phyloP scores from a whole-genome alignment of 2,329 filamentous ascomycete genomes.

The Cladosporium sp. region DNA sequence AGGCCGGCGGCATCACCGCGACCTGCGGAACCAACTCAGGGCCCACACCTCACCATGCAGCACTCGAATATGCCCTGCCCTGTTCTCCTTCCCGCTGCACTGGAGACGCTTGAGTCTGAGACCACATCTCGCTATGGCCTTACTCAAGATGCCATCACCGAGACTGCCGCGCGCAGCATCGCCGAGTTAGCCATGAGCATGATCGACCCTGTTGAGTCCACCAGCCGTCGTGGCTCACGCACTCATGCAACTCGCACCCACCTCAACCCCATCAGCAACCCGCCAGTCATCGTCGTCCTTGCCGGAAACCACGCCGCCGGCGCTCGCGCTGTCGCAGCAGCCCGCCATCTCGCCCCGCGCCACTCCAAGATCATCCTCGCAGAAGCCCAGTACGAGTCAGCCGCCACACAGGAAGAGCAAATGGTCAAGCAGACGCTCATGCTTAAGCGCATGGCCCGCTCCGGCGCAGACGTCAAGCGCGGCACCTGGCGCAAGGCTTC shows the following conservation, averaged over 20 bases:
- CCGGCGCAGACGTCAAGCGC: conserved; percentile 55
- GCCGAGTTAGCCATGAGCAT: conserved; percentile 66
- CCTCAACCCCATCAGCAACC: conserved; percentile 53
- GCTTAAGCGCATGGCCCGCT: conserved; percentile 64
- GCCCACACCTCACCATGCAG: conserved; percentile 46
- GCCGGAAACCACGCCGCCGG: conserved; percentile 93
- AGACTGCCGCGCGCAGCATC: conserved; percentile 83
- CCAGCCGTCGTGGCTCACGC: conserved; percentile 22
- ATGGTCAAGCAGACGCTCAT: conserved; percentile 76
- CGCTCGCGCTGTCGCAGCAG: conserved; percentile 75
- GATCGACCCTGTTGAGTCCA: conserved; percentile 18
- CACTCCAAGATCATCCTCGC: conserved; percentile 75
- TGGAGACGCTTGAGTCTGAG: conserved; percentile 88
- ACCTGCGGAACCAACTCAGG: conserved; percentile 5
- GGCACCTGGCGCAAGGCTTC: conserved; percentile 53
- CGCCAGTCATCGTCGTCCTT: conserved; percentile 65
- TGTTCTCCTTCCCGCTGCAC: conserved; percentile 64
- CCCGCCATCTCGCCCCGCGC: conserved; percentile 78
- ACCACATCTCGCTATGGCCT: conserved; percentile 81
- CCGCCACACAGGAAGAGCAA: conserved; percentile 72
- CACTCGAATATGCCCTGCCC: conserved; percentile 51
- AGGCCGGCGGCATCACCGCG: conserved; percentile 2
- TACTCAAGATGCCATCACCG: conserved; percentile 82
- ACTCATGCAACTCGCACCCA: conserved; percentile 18
- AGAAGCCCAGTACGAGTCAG: conserved; percentile 76